Evolutionary conservation across 116 monocot genomes (phyloP).

Genomic region (Cymodocea nodosa): DNA sequence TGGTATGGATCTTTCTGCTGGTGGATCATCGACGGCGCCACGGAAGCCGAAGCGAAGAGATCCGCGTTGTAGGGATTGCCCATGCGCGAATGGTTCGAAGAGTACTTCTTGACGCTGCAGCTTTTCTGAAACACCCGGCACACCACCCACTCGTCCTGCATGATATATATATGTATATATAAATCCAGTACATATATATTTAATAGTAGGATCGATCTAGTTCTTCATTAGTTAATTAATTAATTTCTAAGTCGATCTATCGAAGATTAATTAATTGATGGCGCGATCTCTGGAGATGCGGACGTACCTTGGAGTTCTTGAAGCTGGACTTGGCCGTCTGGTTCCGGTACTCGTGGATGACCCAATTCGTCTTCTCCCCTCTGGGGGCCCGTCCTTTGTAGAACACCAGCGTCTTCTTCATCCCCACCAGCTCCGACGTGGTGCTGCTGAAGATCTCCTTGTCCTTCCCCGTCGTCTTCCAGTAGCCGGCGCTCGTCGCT

Average conservation of each 20-base stretch:
- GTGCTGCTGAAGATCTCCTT: conserved; percentile 48
- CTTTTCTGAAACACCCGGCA: conserved; percentile 86
- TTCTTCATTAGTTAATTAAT: too few relatives aligned
- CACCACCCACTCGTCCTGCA: conserved; percentile 86
- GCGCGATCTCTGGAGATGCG: too few relatives aligned
- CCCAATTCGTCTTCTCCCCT: conserved; percentile 74
- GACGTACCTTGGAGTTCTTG: conserved; percentile 22
- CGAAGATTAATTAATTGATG: too few relatives aligned
- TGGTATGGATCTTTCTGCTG: conserved; percentile 26
- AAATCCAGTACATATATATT: background rate
- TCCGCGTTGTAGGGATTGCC: conserved; percentile 23
- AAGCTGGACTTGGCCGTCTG: conserved; percentile 20
- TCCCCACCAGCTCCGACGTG: conserved; percentile 36
- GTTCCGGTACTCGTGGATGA: conserved; percentile 64
- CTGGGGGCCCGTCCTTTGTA: conserved; percentile 66
- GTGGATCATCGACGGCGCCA: conserved; percentile 17
- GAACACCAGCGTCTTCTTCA: conserved; percentile 79
- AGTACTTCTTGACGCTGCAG: conserved; percentile 50
- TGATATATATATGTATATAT: background rate
- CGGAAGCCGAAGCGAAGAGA: background rate
- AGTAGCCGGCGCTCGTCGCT: conserved; percentile 60
- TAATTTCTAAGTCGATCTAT: too few relatives aligned
- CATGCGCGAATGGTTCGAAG: conserved; percentile 13
- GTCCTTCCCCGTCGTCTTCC: conserved; percentile 80
- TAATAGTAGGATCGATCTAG: too few relatives aligned